Evolutionary conservation across 2,329 filamentous ascomycete genomes (phyloP).

Genomic region (Gnomoniopsis sp.): DNA sequence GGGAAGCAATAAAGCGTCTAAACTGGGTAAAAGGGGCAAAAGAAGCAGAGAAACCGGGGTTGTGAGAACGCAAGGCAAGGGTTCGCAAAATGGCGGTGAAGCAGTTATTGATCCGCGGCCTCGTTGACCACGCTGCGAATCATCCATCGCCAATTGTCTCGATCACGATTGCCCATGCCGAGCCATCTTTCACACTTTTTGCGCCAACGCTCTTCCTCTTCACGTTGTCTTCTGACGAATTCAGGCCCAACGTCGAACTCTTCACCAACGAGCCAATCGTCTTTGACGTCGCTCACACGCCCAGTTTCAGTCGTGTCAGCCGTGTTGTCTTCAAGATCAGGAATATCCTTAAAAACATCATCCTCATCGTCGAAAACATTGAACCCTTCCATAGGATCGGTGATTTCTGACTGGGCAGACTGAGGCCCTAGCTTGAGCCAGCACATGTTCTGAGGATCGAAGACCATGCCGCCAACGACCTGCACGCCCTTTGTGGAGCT

Average conservation of each 20-base stretch:
- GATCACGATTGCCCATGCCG: conserved; percentile 51
- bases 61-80: conserved; percentile 1
- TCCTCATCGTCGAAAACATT: conserved; percentile 81
- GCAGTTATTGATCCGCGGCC: conserved; percentile 25
- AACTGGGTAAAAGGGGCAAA: conserved; percentile 4
- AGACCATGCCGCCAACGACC: conserved; percentile 97
- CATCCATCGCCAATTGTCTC: conserved; percentile 73
- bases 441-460: conserved; percentile 95
- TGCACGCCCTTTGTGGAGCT: conserved; percentile 81
- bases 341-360: conserved; percentile 92
- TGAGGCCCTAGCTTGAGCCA: conserved; percentile 77
- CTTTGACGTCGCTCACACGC: conserved; percentile 60
- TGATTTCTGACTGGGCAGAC: conserved; percentile 42
- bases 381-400: conserved; percentile 60
- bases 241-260: conserved; percentile 97
- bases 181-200: conserved; percentile 87
- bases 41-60: conserved; percentile 11
- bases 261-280: conserved; percentile 85
- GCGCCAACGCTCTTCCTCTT: conserved; percentile 89
- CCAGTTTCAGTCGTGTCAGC: conserved; percentile 46
- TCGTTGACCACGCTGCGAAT: conserved; percentile 55
- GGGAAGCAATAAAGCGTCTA: conserved; percentile 18
- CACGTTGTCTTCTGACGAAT: conserved; percentile 82
- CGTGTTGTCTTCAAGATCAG: conserved; percentile 74
- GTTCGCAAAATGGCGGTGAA: conserved; percentile 32